Conservation (phyloP, 1,139 yeast genomes). For the Debaryomycetaceae sp. region DNA sequence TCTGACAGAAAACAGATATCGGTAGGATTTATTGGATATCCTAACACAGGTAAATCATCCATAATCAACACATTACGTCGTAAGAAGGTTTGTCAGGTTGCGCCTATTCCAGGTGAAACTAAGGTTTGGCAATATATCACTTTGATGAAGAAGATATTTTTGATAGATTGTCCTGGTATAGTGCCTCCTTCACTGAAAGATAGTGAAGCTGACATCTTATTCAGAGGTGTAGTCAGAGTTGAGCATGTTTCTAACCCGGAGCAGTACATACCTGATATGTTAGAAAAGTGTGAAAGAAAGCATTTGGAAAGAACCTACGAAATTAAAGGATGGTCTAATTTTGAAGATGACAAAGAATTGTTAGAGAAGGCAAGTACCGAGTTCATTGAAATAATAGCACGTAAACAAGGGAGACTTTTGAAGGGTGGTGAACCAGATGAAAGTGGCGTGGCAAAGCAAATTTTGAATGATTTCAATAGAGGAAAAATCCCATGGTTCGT, state of each 20-base stretch:
- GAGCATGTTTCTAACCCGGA: slow-evolving; percentile 96
- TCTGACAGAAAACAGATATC: slow-evolving; percentile 93
- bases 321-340: slow-evolving; percentile 79
- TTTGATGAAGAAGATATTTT: slow-evolving; percentile 88
- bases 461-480: slow-evolving; percentile 90
- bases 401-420: slow-evolving; percentile 86
- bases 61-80: slow-evolving; percentile 89
- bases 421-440: slow-evolving; percentile 99
- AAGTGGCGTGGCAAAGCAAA: slow-evolving; percentile 84
- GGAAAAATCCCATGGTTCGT: slow-evolving; percentile 99
- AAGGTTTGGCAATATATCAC: slow-evolving; percentile 99
- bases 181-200: slow-evolving; percentile 94
- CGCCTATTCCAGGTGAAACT: slow-evolving; percentile 98
- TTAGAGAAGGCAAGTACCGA: slow-evolving; percentile 63
- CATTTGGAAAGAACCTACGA: slow-evolving; percentile 96
- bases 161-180: slow-evolving; percentile 98
- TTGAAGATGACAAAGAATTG: slow-evolving; percentile 37
- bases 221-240: slow-evolving; percentile 96
- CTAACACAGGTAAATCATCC: slow-evolving; percentile 95
- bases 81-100: slow-evolving; percentile 95
- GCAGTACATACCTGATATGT: slow-evolving; percentile 86
- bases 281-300: slow-evolving; percentile 80
- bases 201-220: slow-evolving; percentile 87
- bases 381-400: slow-evolving; percentile 84
- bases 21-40: slow-evolving; percentile 96